A percentile compares a stretch with the other conserved stretches of the same genome.
Evolutionary conservation across 768 basidiomycete species (phyloP).

Genomic region (Strobilomyces echinocephalus): DNA sequence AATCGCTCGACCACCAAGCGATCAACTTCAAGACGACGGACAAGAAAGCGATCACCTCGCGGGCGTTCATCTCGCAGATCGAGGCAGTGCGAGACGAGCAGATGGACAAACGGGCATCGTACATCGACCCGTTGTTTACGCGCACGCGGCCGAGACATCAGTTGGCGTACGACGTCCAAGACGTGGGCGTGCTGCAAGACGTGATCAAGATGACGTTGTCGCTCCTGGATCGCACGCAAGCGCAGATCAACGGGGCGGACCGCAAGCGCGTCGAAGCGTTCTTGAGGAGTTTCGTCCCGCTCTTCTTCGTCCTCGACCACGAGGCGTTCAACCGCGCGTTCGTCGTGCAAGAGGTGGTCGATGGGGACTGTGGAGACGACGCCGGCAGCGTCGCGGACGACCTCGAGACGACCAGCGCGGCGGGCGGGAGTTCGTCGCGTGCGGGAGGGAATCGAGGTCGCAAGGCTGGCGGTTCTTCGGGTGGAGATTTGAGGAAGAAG

Average conservation of each 20-base stretch:
- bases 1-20: constrained; percentile 90
- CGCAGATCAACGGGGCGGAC: constrained; percentile 65
- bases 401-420: constrained; percentile 30
- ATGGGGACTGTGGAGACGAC: constrained; percentile 55
- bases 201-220: constrained; percentile 83
- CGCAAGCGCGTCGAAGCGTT: constrained; percentile 80
- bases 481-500: constrained; percentile 74
- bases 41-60: constrained; percentile 76
- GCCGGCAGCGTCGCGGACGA: constrained; percentile 34
- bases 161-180: constrained; percentile 71
- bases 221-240: constrained; percentile 84
- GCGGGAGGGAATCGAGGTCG: constrained; percentile 39
- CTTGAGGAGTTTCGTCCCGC: constrained; percentile 67
- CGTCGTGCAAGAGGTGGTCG: constrained; percentile 57
- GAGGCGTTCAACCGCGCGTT: constrained; percentile 68
- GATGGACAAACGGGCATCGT: constrained; percentile 64
- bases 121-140: constrained; percentile 47
- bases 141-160: constrained; percentile 72
- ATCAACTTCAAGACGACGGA: constrained; percentile 87
- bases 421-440: constrained; percentile 25
- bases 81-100: constrained; percentile 83
- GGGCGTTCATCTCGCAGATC: constrained; percentile 77
- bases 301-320: constrained; percentile 73
- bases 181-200: constrained; percentile 78
- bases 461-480: constrained; percentile 37